These are phyloP conservation scores for Cadophora sp. DNA, from an alignment of 2,329 filamentous ascomycete genomes.

Conservation along the genomic window DNA sequence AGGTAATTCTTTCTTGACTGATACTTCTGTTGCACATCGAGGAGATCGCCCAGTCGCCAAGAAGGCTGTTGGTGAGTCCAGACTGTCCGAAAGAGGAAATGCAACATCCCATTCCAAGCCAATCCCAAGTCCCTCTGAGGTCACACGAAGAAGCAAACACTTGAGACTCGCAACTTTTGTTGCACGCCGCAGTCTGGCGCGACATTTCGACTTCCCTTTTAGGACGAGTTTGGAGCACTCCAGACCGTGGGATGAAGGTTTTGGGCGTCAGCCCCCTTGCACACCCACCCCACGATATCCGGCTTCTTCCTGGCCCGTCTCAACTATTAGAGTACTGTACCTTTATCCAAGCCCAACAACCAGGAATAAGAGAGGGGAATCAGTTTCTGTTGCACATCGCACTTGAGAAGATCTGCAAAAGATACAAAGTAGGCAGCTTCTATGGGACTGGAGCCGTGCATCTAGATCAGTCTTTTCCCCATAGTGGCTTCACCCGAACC, in stretches of 20 bases:
- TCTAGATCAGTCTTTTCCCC: conserved; percentile 4
- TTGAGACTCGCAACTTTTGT: conserved; percentile 15
- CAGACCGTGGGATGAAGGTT: conserved; percentile 15
- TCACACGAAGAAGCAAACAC: background rate
- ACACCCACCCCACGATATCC: background rate
- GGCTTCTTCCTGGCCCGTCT: background rate
- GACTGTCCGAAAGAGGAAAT: conserved; percentile 14
- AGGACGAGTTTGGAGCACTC: conserved; percentile 19
- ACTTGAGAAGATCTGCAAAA: conserved; percentile 22
- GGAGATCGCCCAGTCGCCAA: conserved; percentile 21
- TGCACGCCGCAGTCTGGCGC: conserved; percentile 25
- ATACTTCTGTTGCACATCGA: conserved; percentile 13
- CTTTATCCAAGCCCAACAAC: background rate
- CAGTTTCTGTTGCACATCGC: conserved; percentile 23
- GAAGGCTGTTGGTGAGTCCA: conserved; percentile 12
- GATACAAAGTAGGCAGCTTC: background rate
- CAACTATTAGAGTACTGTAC: background rate
- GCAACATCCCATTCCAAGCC: conserved; percentile 17
- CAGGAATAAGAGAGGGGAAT: background rate
- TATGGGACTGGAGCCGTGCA: conserved; percentile 5
- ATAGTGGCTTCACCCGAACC: conserved; percentile 9
- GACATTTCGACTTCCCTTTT: conserved; percentile 19
- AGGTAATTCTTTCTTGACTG: background rate
- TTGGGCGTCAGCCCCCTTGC: conserved; percentile 1
- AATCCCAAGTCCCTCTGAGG: conserved; percentile 12